A percentile compares a stretch with the other conserved stretches of the same genome.
These are phyloP conservation scores for Lachnum nothofagi DNA, from an alignment of 2,329 filamentous ascomycete species.

Conservation along the genomic window DNA sequence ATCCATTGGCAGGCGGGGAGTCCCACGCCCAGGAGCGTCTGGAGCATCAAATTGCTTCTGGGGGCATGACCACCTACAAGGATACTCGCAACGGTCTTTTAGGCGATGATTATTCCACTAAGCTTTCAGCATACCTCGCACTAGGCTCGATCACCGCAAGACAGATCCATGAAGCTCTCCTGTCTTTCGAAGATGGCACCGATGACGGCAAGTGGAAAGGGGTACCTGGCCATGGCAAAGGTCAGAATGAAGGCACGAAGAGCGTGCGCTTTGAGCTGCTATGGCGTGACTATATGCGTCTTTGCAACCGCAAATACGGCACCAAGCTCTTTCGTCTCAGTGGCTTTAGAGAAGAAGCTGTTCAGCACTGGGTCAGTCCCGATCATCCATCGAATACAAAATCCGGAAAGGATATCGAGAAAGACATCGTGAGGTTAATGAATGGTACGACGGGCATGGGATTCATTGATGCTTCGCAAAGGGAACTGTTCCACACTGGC, in stretches of 20 bases:
- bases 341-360: constrained; percentile 53
- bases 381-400: constrained; percentile 19
- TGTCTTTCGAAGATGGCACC: constrained; percentile 63
- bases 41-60: constrained; percentile 54
- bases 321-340: constrained; percentile 57
- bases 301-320: constrained; percentile 68
- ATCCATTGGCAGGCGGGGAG: constrained; percentile 67
- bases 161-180: constrained; percentile 63
- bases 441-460: constrained; percentile 68
- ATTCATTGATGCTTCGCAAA: constrained; percentile 70
- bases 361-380: constrained; percentile 30
- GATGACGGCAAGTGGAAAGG: constrained; percentile 20
- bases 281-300: constrained; percentile 76
- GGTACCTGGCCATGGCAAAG: constrained; percentile 52
- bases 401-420: constrained; percentile 40
- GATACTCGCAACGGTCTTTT: constrained; percentile 66
- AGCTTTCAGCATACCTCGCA: constrained; percentile 67
- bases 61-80: constrained; percentile 60
- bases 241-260: constrained; percentile 67
- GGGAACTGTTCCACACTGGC: constrained; percentile 69
- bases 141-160: constrained; percentile 69
- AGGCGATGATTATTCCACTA: constrained; percentile 68
- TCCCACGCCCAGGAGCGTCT: constrained; percentile 54
- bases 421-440: constrained; percentile 54
- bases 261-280: constrained; percentile 68